These are phyloP conservation scores for Ulota crispa DNA, from an alignment of 225 moss, liverwort and hornwort species.

Conservation along the genomic window DNA sequence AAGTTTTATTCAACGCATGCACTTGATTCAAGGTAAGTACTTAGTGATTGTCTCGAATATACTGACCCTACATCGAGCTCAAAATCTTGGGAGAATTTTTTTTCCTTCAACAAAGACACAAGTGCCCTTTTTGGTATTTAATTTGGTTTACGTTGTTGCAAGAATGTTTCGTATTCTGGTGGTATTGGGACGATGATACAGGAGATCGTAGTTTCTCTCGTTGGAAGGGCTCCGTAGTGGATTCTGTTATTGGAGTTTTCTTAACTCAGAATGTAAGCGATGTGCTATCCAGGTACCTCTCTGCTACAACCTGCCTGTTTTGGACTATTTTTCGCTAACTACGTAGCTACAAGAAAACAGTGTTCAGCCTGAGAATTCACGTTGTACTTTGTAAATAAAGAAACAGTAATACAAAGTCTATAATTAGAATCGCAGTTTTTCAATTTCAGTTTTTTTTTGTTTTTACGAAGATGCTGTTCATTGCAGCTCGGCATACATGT, in stretches of 20 bases:
- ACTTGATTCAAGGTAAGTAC: conserved; percentile 71
- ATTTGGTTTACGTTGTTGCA: background rate
- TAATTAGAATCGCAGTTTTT: background rate
- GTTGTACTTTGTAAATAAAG: background rate
- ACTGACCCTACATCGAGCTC: background rate
- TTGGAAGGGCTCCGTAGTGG: conserved; percentile 60
- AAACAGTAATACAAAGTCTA: background rate
- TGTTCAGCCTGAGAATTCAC: background rate
- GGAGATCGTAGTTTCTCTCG: conserved; percentile 62
- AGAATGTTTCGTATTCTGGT: background rate
- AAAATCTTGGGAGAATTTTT: background rate
- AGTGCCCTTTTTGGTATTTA: background rate
- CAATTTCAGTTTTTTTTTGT: background rate
- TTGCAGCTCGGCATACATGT: conserved; percentile 53
- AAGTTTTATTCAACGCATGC: conserved; percentile 65
- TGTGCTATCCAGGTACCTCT: conserved; percentile 48
- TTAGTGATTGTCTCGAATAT: background rate
- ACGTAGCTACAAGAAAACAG: background rate
- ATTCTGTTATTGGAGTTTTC: conserved; percentile 54
- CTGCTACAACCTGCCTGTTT: background rate
- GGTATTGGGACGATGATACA: conserved; percentile 12
- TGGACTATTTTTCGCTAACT: background rate
- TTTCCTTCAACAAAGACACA: background rate
- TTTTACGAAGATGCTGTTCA: background rate
- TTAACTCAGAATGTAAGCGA: conserved; percentile 59